These are phyloP conservation scores for Cicer chorassanicum DNA, from an alignment of 306 rosid species.

Conservation along the genomic window DNA sequence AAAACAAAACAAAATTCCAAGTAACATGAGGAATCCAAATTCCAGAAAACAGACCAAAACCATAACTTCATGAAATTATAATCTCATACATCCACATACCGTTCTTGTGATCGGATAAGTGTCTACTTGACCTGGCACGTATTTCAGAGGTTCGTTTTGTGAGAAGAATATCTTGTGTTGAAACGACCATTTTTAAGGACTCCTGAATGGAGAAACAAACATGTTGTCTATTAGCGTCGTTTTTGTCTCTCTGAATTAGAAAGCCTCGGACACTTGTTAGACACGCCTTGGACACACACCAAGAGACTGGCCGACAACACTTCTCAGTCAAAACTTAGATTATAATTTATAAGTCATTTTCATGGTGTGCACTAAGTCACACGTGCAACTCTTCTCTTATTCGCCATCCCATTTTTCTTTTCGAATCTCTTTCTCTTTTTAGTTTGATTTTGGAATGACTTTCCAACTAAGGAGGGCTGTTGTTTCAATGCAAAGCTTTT, in stretches of 20 bases:
- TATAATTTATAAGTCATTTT: constrained; percentile 3
- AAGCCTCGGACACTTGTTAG: not conserved
- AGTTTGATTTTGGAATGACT: constrained; percentile 65
- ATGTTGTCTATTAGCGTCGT: not conserved
- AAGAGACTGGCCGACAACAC: too few species aligned
- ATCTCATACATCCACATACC: not conserved
- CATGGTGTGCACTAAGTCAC: constrained; percentile 44
- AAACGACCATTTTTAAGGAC: not conserved
- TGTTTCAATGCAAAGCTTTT: constrained; percentile 90
- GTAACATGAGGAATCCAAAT: constrained; percentile 1
- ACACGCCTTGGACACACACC: too few species aligned
- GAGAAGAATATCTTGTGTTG: not conserved
- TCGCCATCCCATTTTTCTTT: constrained; percentile 58
- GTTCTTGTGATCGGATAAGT: not conserved
- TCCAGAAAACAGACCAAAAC: constrained; percentile 8
- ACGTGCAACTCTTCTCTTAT: constrained; percentile 54
- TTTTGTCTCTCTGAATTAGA: not conserved
- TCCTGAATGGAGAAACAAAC: constrained; percentile 5
- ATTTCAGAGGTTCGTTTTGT: not conserved
- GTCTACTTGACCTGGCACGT: not conserved
- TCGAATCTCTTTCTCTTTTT: constrained; percentile 69
- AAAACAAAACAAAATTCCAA: not conserved
- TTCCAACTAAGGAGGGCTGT: constrained; percentile 80
- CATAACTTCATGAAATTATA: constrained; percentile 11
- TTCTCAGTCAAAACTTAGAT: too few species aligned